Evolutionary conservation across 352 stramenopile species (phyloP), one percentile per base, ranked within the genome.

Genomic region (Phytophthora ramorum): DNA sequence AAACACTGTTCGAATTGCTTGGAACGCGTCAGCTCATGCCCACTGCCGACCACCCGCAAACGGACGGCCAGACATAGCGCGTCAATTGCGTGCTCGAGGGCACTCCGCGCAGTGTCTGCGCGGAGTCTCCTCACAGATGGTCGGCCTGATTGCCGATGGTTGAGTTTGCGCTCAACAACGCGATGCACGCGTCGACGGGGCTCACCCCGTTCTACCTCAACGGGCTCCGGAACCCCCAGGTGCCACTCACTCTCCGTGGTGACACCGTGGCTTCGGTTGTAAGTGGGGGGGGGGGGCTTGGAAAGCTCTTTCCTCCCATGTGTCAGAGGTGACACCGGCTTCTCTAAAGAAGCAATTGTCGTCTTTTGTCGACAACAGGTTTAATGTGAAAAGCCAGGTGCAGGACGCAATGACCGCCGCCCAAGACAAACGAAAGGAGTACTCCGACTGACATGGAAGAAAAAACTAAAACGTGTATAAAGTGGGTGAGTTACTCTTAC

Each of bases 71-170:
- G 24, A 77, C 61, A 0, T 62, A 77, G 26, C 47, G 53, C 38
- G 35, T n/a, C 8, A 79, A 76, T 26, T 52, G 73, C 45, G 61
- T 69, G 2, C 38, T 73, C 2, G 71, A 67, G 35, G 60, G 70
- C 45, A 49, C 73, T 2, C 24, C 63, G 4, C 65, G 57, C 19
- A 63, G 43, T 68, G 53, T 44, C 8, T 81, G 62, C 28, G 53
- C 67, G 8, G 40, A 19, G 13, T 32, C 46, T 12, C 67, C 58
- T n/a, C 13, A 17, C 4, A 5, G 1, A 9, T 79, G 68, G 63
- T 53, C 40, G 4, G 14, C 40, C 2, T 30, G 16, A 13, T 32
- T 81, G 0, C 49, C 65, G 4, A 45, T 76, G 13, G 69, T 62
- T 32, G 53, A 75, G 34, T 76, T 77, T 38, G 69, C 53, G 5